Evolutionary conservation across 805 yeast species (phyloP).

Genomic region (Candida peoriensis): DNA sequence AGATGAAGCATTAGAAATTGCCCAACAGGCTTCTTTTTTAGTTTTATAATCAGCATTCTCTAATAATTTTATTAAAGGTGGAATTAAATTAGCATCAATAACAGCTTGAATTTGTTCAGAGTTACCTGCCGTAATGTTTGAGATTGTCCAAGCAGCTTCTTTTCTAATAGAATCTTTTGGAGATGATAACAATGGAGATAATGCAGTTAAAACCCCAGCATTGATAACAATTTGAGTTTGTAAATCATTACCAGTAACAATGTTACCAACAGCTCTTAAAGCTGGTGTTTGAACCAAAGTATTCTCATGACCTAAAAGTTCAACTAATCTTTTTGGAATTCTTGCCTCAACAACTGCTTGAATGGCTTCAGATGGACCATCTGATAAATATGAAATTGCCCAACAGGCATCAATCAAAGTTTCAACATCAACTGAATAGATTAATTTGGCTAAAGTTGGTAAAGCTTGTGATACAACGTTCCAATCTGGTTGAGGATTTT

Average conservation of each 20-base stretch:
- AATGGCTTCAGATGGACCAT: constrained; percentile 88
- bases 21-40: constrained; percentile 99
- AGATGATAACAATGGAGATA: constrained; percentile 72
- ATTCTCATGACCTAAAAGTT: constrained; percentile 77
- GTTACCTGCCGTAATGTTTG: constrained; percentile 97
- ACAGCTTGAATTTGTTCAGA: constrained; percentile 95
- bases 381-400: constrained; percentile 94
- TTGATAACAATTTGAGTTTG: constrained; percentile 96
- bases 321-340: constrained; percentile 91
- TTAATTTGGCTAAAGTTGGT: constrained; percentile 87
- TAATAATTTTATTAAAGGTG: constrained; percentile 78
- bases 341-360: constrained; percentile 97
- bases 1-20: constrained; percentile 94
- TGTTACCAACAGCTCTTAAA: constrained; percentile 93
- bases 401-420: constrained; percentile 96
- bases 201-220: constrained; percentile 84
- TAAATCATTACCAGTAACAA: constrained; percentile 93
- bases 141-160: constrained; percentile 98
- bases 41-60: constrained; percentile 90
- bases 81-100: constrained; percentile 89
- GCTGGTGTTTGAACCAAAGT: constrained; percentile 95
- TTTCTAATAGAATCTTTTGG: constrained; percentile 90
- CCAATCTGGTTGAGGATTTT: constrained; percentile 97
- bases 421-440: constrained; percentile 87
- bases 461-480: constrained; percentile 74